Percentiles rank a stretch among this genome's conserved stretches.
These are phyloP conservation scores for Cutaneotrichosporon cutaneum DNA, from an alignment of 1,284 basidiomycete species.

Conservation along the genomic window DNA sequence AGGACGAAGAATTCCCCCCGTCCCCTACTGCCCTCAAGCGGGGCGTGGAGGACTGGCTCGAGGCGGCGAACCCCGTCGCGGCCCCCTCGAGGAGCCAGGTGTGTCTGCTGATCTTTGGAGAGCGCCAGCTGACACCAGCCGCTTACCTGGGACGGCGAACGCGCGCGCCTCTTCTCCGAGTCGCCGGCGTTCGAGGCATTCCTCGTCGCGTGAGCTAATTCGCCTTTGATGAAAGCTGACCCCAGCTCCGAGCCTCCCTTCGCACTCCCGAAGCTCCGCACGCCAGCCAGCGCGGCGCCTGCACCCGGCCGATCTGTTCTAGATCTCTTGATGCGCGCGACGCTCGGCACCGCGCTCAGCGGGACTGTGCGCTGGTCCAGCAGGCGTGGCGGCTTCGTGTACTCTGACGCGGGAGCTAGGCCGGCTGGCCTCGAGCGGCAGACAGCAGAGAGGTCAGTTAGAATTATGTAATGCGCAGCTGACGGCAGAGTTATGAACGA, in stretches of 20 bases:
- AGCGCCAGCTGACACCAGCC: conserved; percentile 7
- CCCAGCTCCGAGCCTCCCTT: conserved; percentile 26
- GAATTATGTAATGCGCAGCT: no score
- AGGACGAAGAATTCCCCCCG: not conserved
- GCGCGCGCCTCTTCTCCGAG: conserved; percentile 31
- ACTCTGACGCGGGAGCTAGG: conserved; percentile 25
- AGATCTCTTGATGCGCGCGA: conserved; percentile 36
- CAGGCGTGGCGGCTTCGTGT: conserved; percentile 30
- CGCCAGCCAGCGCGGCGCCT: conserved; percentile 14
- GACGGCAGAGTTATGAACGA: conserved; percentile 18
- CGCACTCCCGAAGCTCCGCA: conserved; percentile 23
- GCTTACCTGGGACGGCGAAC: conserved; percentile 11
- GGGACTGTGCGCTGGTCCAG: conserved; percentile 34
- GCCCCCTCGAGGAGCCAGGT: conserved; percentile 23
- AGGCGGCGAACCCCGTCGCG: conserved; percentile 5
- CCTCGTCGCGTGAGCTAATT: conserved; percentile 27
- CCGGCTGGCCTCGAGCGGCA: conserved; percentile 25
- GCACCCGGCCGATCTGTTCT: conserved; percentile 25
- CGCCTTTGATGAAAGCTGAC: not conserved
- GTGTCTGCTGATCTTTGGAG: not conserved
- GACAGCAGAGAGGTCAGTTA: conserved; percentile 29
- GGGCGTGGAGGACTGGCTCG: conserved; percentile 8
- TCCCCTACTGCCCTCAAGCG: not conserved
- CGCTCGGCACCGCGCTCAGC: conserved; percentile 37
- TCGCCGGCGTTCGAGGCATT: conserved; percentile 35